phyloP scores from a whole-genome alignment of 2,329 filamentous ascomycete species.

The Diaporthe citri region DNA sequence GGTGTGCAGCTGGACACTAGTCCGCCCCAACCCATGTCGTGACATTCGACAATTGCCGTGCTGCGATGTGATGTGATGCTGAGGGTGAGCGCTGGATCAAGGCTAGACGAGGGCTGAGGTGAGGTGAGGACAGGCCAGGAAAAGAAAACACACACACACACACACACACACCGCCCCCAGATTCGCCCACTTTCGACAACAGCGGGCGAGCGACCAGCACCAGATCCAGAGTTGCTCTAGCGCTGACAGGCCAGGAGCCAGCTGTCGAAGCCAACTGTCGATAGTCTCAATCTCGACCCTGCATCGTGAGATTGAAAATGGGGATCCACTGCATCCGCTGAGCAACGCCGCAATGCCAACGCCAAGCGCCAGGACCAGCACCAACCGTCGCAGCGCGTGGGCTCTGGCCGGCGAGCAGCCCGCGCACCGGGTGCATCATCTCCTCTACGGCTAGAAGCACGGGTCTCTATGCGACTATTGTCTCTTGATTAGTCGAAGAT shows the following conservation, averaged over 20 bases:
- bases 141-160: not conserved
- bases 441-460: not conserved
- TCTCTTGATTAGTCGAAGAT: slow-evolving; percentile 11
- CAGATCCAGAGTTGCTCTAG: slow-evolving; percentile 33
- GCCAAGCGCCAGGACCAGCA: slow-evolving; percentile 26
- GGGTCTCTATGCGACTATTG: not conserved
- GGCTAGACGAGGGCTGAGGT: slow-evolving; percentile 7
- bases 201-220: slow-evolving; percentile 2
- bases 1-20: not conserved
- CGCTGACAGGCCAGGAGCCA: slow-evolving; percentile 35
- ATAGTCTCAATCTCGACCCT: slow-evolving; percentile 33
- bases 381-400: slow-evolving; percentile 10
- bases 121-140: slow-evolving; percentile 3
- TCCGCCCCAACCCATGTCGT: not conserved
- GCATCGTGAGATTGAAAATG: slow-evolving; percentile 33
- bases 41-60: slow-evolving; percentile 5
- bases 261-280: slow-evolving; percentile 38
- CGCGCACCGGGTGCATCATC: slow-evolving; percentile 2
- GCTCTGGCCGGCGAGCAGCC: slow-evolving; percentile 1
- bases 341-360: slow-evolving; percentile 16
- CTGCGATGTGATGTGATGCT: not conserved
- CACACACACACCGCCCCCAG: slow-evolving; percentile 5
- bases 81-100: not conserved
- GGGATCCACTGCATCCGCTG: slow-evolving; percentile 16
- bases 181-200: not conserved